Base-by-base conservation (phyloP, 2,329 filamentous ascomycete genomes). In the Intubia oerlemansii region DNA sequence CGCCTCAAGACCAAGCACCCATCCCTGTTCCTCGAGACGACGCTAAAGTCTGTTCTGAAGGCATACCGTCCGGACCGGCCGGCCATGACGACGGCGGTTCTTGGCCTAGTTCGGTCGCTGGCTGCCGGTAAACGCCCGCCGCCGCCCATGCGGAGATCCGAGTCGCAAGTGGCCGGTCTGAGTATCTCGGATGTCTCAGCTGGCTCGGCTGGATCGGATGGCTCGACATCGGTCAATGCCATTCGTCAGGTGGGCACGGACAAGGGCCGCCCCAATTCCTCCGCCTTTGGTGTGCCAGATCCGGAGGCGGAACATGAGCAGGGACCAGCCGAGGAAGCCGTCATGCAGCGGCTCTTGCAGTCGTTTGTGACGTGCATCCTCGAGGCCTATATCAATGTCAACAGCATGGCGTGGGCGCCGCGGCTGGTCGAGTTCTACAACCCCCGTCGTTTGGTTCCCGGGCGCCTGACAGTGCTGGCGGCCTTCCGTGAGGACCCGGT, bases 321-420 rank as follows among this genome's bases (percentile, higher is more conserved):
- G 21, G 56, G 59, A 25, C 57, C 58, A 5, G 56, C 58, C 20
- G 76, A 84, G 44, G 53, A 52, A 3, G 61, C 57, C 7, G 53
- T 82, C 35, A 66, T 74, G 41, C 56, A 56, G 20, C 66, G 62
- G 32, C 53, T 85, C 11, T 50, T 85, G 15, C 72, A 80, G 42
- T 70, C 72, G 2, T 84, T 88, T 45, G 58, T 80, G n/a, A 80
- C 75, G 0, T 76, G 78, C 43, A 52, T 84, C 12, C 50, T 84
- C 9, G 77, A 84, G 44, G 64, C 73, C 25, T 85, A 80, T 38
- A 60, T 79, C 35, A 68, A 69, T 38, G 53, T 50, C 6, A 62
- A 69, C 38, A 53, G 54, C 15, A 46, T 74, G 45, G 59, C 64
- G 25, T 74, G 68, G 69, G 59, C 68, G 3, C 52, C 62, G 10